Percentiles rank a stretch among this genome's conserved stretches.
Conservation (phyloP, 257 asterid species). For the Echium plantagineum region DNA sequence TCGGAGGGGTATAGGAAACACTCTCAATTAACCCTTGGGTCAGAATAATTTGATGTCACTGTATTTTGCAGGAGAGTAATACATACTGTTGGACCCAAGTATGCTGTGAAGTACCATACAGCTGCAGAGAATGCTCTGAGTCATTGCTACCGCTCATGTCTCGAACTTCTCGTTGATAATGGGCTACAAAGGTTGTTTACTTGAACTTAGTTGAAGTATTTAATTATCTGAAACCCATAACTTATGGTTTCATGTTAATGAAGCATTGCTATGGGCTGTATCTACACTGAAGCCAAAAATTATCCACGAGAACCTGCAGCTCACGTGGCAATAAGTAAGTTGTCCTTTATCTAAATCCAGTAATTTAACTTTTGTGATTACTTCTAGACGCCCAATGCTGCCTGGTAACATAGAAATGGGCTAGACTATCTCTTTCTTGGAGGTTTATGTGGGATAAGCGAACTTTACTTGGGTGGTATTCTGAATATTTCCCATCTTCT, state of each 20-base stretch:
- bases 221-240: neutral
- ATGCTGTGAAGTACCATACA: constrained; percentile 92
- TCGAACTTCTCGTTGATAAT: constrained; percentile 34
- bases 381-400: neutral
- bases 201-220: neutral
- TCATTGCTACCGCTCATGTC: constrained; percentile 74
- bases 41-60: neutral
- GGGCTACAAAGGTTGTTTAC: constrained; percentile 56
- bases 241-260: constrained; percentile 19
- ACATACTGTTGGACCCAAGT: constrained; percentile 98
- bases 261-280: constrained; percentile 94
- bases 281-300: constrained; percentile 86
- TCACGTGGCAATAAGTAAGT: constrained; percentile 93
- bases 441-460: neutral
- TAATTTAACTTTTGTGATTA: neutral
- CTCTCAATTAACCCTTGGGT: neutral
- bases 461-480: neutral
- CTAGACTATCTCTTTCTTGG: neutral
- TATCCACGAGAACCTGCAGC: constrained; percentile 99
- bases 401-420: neutral
- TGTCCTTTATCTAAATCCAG: neutral
- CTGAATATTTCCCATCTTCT: neutral
- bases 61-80: constrained; percentile 74
- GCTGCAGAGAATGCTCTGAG: constrained; percentile 99
- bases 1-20: neutral